These are phyloP conservation scores for Lactuca sativa DNA, from an alignment of 129 eudicot genomes.

Conservation along the genomic window DNA sequence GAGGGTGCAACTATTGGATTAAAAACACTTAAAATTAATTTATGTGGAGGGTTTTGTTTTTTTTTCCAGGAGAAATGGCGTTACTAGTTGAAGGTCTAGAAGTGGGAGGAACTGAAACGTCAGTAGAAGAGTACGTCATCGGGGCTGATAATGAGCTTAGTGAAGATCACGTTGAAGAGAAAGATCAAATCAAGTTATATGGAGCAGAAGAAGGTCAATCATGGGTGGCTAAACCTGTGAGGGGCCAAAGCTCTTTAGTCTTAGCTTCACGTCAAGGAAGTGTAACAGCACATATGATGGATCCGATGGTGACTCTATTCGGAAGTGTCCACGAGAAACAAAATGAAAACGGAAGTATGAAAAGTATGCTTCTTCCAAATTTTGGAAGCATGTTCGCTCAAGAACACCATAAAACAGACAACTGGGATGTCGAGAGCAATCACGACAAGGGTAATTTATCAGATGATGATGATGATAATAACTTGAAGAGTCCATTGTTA, in stretches of 20 bases:
- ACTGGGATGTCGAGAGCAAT: constrained; percentile 65
- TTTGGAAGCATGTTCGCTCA: constrained; percentile 68
- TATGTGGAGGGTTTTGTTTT: not conserved
- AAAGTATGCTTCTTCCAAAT: constrained; percentile 57
- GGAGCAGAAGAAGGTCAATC: constrained; percentile 82
- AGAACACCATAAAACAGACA: constrained; percentile 46
- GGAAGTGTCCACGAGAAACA: constrained; percentile 88
- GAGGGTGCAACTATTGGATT: not conserved
- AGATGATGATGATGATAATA: constrained; percentile 50
- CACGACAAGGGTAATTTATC: constrained; percentile 43
- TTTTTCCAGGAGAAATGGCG: constrained; percentile 75
- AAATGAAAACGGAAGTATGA: constrained; percentile 55
- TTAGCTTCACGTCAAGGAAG: constrained; percentile 68
- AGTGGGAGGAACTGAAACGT: constrained; percentile 60
- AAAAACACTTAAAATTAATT: not conserved
- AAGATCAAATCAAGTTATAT: constrained; percentile 64
- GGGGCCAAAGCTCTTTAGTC: constrained; percentile 73
- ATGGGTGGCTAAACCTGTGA: constrained; percentile 83
- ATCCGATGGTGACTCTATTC: constrained; percentile 77
- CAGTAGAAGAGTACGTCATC: constrained; percentile 79
- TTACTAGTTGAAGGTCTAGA: constrained; percentile 82
- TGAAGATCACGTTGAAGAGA: constrained; percentile 47
- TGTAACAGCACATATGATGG: constrained; percentile 50
- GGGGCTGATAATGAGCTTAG: constrained; percentile 58
- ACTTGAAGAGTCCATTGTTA: constrained; percentile 59